These are phyloP conservation scores for Pseudogymnoascus sp. DNA, from an alignment of 2,329 filamentous ascomycete species.

Conservation along the genomic window DNA sequence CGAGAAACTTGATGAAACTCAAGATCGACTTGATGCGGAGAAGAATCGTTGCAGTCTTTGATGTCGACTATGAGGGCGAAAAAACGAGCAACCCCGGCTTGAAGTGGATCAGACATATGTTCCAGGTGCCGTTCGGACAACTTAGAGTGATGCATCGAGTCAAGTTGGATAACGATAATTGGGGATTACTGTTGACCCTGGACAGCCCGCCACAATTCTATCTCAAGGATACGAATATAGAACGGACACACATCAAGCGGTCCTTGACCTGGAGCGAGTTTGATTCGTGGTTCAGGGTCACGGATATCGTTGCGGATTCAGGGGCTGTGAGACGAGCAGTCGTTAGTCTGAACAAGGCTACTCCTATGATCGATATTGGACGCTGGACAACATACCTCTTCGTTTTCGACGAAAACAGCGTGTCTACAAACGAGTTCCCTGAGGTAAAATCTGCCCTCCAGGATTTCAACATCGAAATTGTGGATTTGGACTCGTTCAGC, in stretches of 20 bases:
- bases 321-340: slow-evolving; percentile 30
- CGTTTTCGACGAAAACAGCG: slow-evolving; percentile 34
- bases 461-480: slow-evolving; percentile 64
- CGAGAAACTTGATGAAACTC: slow-evolving; percentile 27
- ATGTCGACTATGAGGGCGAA: slow-evolving; percentile 21
- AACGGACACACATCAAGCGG: slow-evolving; percentile 35
- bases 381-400: slow-evolving; percentile 58
- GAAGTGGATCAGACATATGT: slow-evolving; percentile 24
- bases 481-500: slow-evolving; percentile 37
- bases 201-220: slow-evolving; percentile 37
- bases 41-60: slow-evolving; percentile 37
- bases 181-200: slow-evolving; percentile 41
- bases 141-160: slow-evolving; percentile 39
- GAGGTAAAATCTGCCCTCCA: slow-evolving; percentile 37
- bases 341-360: slow-evolving; percentile 40
- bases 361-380: slow-evolving; percentile 53
- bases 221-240: slow-evolving; percentile 26
- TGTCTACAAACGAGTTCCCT: slow-evolving; percentile 27
- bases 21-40: slow-evolving; percentile 35
- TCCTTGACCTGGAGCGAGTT: slow-evolving; percentile 46
- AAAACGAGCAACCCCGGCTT: slow-evolving; percentile 17
- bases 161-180: slow-evolving; percentile 26
- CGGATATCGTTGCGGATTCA: slow-evolving; percentile 48
- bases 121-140: slow-evolving; percentile 33
- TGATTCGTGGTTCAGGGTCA: slow-evolving; percentile 57